phyloP scores from a whole-genome alignment of 257 asterid genomes.

The Solanum commersonii region DNA sequence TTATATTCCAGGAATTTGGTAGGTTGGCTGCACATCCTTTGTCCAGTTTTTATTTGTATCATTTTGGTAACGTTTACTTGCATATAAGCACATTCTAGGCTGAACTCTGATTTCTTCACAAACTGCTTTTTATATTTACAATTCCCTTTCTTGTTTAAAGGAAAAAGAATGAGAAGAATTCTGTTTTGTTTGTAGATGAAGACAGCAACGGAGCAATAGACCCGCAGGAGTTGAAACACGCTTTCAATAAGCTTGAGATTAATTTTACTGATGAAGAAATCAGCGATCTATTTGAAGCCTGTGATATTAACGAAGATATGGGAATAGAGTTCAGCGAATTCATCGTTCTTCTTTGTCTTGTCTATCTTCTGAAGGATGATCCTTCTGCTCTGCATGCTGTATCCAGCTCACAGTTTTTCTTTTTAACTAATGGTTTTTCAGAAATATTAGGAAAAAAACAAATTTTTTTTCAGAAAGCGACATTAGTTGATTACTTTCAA shows the following conservation, averaged over 20 bases:
- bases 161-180: background rate
- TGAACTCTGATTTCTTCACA: background rate
- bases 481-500: background rate
- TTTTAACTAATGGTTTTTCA: background rate
- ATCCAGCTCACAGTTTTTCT: constrained; percentile 16
- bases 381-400: constrained; percentile 32
- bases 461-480: background rate
- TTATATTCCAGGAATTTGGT: constrained; percentile 66
- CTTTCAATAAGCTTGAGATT: constrained; percentile 58
- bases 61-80: background rate
- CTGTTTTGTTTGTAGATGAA: constrained; percentile 34
- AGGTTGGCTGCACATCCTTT: background rate
- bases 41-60: background rate
- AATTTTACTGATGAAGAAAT: constrained; percentile 66
- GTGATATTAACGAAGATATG: constrained; percentile 77
- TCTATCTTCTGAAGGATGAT: constrained; percentile 75
- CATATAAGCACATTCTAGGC: background rate
- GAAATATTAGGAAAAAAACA: background rate
- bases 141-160: background rate
- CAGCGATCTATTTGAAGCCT: constrained; percentile 64
- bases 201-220: constrained; percentile 79
- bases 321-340: constrained; percentile 72
- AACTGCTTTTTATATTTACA: background rate
- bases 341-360: constrained; percentile 87
- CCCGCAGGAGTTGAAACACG: constrained; percentile 63